Base-by-base conservation (phyloP, 768 basidiomycete genomes). In the Tylopilus intermedius region DNA sequence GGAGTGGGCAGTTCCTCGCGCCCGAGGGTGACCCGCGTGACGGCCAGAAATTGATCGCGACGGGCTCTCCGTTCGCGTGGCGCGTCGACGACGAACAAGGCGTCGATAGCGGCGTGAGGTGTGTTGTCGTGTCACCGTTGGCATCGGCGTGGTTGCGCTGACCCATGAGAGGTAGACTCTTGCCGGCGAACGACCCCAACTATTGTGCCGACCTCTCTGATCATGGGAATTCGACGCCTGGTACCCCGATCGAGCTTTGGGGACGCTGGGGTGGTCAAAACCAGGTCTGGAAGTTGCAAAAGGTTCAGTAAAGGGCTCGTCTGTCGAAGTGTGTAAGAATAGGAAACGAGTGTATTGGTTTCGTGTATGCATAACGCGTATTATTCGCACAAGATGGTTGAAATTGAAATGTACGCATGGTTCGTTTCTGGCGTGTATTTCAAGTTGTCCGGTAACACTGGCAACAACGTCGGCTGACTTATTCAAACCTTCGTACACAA, bases 221-320 rank as follows among this genome's bases (percentile, higher is more conserved):
- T 38, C 54, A 78, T 35, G 82, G 82, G 15, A 72, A 72, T 54
- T 22, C 74, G 8, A 63, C 67, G 0, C 73, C 74, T 6, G 79
- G 79, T 5, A 78, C 75, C 0, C 68, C 71, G 0, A 62, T 83
- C 22, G 70, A 72, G 2, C 47, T 81, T 26, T 83, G 81, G 80
- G 58, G 58, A 13, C 69, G 69, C 15, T 81, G 79, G 80, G 63
- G 61, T 0, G 79, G 75, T 4, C 45, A 70, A 18, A 80, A 82
- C 58, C 82, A 84, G 67, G 71, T 76, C 4, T 83, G 82, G 82
- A 61, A 44, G 55, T 6, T 51, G 33, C 42, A 57, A 18, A 32
- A 38, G 41, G 8, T 53, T 44, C 13, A 62, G 53, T 61, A 39
- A 26, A 24, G n/a, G 14, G 27, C 37, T 14, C 2, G 15, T 26